A percentile compares a stretch with the other conserved stretches of the same genome.
Conservation (phyloP, 2,329 filamentous ascomycete genomes). For the Trichoderma lentiforme region DNA sequence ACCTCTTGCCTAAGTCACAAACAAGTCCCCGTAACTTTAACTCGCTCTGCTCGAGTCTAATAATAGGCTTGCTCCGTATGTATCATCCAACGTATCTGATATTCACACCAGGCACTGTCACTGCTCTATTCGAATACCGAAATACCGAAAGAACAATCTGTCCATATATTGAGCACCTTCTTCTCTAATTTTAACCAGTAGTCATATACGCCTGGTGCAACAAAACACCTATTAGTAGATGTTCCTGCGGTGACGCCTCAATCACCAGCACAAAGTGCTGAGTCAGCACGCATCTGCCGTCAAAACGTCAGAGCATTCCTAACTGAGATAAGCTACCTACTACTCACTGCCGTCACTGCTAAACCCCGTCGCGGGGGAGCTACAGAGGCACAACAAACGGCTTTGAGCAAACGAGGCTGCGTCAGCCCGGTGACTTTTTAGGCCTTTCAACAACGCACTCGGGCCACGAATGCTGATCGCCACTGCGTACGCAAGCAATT, state of each 20-base stretch:
- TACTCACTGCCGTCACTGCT: not conserved
- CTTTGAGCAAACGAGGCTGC: constrained; percentile 2
- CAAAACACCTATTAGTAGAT: not conserved
- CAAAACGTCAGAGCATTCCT: not conserved
- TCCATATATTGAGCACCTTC: not conserved
- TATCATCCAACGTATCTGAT: too few species aligned
- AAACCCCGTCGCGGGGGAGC: not conserved
- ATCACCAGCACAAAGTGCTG: not conserved
- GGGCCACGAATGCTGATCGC: not conserved
- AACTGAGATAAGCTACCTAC: not conserved
- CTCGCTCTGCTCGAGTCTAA: not conserved
- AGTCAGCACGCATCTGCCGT: not conserved
- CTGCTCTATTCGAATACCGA: not conserved
- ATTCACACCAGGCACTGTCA: not conserved
- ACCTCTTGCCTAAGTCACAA: not conserved
- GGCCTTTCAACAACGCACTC: not conserved
- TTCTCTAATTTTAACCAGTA: not conserved
- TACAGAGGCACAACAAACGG: not conserved
- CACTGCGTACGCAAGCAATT: constrained; percentile 18
- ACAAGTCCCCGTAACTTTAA: not conserved
- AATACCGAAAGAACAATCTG: not conserved
- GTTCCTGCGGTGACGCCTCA: not conserved
- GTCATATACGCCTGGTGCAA: not conserved
- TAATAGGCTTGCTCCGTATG: too few species aligned
- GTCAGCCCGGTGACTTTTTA: constrained; percentile 12